Conservation (phyloP, 2,329 filamentous ascomycete species). For the Aspergillus sp. region DNA sequence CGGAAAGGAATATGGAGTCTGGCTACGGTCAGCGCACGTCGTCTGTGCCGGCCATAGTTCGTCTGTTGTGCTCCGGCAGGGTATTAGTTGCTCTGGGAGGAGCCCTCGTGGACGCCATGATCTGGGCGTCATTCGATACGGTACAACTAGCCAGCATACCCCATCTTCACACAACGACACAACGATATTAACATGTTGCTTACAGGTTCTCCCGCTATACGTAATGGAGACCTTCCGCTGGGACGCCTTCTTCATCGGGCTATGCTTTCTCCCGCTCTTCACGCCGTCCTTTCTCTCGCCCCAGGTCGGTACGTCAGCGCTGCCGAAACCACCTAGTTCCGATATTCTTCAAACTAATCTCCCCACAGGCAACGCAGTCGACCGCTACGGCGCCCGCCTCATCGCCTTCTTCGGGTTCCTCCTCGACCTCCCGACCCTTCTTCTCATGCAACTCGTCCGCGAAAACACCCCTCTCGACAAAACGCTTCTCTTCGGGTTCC, state of each 20-base stretch:
- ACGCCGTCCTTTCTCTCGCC: constrained; percentile 62
- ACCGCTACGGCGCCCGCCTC: constrained; percentile 62
- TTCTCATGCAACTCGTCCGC: constrained; percentile 64
- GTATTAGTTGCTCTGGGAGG: constrained; percentile 46
- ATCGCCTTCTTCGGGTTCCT: constrained; percentile 57
- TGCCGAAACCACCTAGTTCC: neutral
- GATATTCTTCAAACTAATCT: no score
- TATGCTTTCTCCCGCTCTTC: constrained; percentile 59
- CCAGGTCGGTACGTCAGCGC: constrained; percentile 49
- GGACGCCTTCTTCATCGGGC: constrained; percentile 55
- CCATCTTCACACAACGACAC: neutral
- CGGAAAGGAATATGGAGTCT: constrained; percentile 7
- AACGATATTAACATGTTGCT: no score
- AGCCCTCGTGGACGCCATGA: constrained; percentile 48
- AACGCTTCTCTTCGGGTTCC: constrained; percentile 61
- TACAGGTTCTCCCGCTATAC: constrained; percentile 54
- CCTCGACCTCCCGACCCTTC: constrained; percentile 57
- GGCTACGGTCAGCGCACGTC: constrained; percentile 6
- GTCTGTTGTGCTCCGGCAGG: constrained; percentile 42
- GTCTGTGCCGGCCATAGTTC: constrained; percentile 19
- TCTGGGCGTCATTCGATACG: constrained; percentile 56
- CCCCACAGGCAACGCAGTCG: constrained; percentile 29
- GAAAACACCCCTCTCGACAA: constrained; percentile 59
- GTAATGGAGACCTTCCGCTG: constrained; percentile 56
- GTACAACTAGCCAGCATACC: constrained; percentile 16